A percentile compares a stretch with the other conserved stretches of the same genome.
phyloP scores from a whole-genome alignment of 208 protist species.

The Crithidia sp. region DNA sequence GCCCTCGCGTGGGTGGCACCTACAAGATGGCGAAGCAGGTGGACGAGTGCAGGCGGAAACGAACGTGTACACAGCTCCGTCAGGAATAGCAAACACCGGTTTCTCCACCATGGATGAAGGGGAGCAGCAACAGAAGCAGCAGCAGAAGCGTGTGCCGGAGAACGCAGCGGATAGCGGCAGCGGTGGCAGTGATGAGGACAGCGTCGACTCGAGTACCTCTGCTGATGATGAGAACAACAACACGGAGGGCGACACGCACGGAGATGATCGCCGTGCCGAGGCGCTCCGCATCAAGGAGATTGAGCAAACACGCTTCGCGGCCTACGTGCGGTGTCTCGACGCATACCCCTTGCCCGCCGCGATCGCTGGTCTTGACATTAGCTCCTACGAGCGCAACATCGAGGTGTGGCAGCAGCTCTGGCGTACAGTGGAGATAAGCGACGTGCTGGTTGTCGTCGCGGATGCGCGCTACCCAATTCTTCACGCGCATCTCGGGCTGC shows the following conservation, averaged over 20 bases:
- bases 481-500: constrained; percentile 93
- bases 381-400: constrained; percentile 96
- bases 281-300: constrained; percentile 35
- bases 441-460: constrained; percentile 94
- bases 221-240: constrained; percentile 9
- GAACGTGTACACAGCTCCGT: constrained; percentile 3
- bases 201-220: neutral
- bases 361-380: constrained; percentile 59
- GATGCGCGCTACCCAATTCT: constrained; percentile 96
- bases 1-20: constrained; percentile 73
- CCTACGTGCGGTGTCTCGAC: constrained; percentile 60
- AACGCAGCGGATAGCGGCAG: neutral
- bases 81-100: neutral
- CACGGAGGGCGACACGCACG: neutral
- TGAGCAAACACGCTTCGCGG: constrained; percentile 54
- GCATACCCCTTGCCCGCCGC: constrained; percentile 30
- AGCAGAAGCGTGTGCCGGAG: neutral
- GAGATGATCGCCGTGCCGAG: neutral
- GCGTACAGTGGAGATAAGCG: constrained; percentile 95
- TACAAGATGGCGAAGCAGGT: neutral
- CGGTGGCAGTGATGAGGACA: neutral
- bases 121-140: neutral
- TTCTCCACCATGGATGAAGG: neutral
- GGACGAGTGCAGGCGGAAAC: constrained; percentile 11
- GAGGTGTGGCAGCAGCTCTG: constrained; percentile 99